phyloP scores from a whole-genome alignment of 306 rosid genomes.

The Mimosa bimucronata region DNA sequence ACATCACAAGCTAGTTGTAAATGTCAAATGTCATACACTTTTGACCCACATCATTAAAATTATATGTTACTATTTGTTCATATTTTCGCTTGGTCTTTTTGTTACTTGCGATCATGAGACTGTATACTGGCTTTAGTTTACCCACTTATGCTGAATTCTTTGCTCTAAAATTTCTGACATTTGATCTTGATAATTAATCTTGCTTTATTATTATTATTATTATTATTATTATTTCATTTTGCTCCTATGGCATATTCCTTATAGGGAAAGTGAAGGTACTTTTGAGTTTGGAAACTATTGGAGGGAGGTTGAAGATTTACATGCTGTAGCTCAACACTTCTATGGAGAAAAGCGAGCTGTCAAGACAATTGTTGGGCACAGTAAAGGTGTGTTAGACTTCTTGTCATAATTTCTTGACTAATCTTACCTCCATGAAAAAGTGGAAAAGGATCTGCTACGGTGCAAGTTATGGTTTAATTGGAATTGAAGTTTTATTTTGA shows the following conservation, averaged over 20 bases:
- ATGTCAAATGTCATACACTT: no score
- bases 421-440: constrained; percentile 5
- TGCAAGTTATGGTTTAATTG: background rate
- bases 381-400: constrained; percentile 62
- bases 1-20: background rate
- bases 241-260: constrained; percentile 29
- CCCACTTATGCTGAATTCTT: constrained; percentile 27
- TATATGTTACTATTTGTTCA: background rate
- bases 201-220: background rate
- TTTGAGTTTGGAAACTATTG: constrained; percentile 58
- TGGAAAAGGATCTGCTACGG: constrained; percentile 10
- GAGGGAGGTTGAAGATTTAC: constrained; percentile 72
- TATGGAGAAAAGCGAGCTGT: constrained; percentile 47
- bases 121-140: constrained; percentile 18
- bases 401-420: constrained; percentile 19
- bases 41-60: background rate
- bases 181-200: constrained; percentile 5
- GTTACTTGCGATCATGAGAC: background rate
- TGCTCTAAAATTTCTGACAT: constrained; percentile 9
- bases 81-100: background rate
- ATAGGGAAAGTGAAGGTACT: constrained; percentile 78
- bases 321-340: constrained; percentile 59
- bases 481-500: constrained; percentile 15
- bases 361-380: constrained; percentile 73
- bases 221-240: constrained; percentile 13